Evolutionary conservation across 352 stramenopile genomes (phyloP).

Genomic region (Poterioochromonas sp.): DNA sequence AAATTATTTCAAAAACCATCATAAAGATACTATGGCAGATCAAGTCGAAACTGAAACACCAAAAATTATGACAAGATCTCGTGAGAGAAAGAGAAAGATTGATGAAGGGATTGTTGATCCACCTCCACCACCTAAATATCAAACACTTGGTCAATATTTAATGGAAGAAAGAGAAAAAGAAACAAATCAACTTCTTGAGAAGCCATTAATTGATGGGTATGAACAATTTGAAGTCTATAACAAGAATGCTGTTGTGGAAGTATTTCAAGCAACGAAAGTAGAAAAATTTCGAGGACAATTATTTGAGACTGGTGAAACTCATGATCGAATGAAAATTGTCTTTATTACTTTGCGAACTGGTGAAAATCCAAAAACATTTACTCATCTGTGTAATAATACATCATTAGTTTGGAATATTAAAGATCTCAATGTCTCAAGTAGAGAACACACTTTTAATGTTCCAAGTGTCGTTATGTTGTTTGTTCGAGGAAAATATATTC

Average conservation of each 20-base stretch:
- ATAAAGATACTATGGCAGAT: neutral
- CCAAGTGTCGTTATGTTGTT: neutral
- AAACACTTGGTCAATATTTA: constrained; percentile 4
- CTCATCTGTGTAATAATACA: neutral
- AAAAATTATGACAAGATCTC: neutral
- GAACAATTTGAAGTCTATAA: neutral
- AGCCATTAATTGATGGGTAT: neutral
- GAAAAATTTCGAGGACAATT: neutral
- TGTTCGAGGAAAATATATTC: neutral
- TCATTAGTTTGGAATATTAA: neutral
- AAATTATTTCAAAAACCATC: neutral
- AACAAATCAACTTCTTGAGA: neutral
- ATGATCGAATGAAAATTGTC: neutral
- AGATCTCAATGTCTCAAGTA: neutral
- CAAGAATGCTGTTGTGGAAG: neutral
- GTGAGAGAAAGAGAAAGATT: neutral
- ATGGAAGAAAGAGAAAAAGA: neutral
- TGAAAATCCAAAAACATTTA: neutral
- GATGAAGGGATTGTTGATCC: neutral
- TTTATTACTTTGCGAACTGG: neutral
- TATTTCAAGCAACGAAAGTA: neutral
- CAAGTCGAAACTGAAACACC: neutral
- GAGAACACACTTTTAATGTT: neutral
- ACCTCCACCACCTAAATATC: neutral
- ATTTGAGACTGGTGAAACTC: neutral